Evolutionary conservation across 306 rosid species (phyloP).

Genomic region (Gastrolobium villosum): DNA sequence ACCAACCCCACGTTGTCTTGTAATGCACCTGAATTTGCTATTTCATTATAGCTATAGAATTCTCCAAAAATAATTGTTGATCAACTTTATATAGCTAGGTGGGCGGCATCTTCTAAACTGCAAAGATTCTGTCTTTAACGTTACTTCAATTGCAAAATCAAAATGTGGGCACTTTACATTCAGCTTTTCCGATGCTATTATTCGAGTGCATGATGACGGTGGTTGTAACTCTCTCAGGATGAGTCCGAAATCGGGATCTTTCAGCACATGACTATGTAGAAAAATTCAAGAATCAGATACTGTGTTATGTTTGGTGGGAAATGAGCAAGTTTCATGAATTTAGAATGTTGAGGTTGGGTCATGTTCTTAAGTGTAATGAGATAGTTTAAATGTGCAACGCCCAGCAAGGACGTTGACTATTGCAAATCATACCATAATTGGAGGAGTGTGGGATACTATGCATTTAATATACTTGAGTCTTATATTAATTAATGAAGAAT

Average conservation of each 20-base stretch:
- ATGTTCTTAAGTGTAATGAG: too few species aligned
- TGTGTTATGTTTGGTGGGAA: too few species aligned
- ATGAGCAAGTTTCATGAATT: too few species aligned
- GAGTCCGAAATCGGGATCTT: conserved; percentile 31
- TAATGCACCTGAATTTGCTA: neutral
- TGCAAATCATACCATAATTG: too few species aligned
- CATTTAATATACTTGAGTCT: too few species aligned
- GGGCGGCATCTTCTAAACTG: conserved; percentile 34
- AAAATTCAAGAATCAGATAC: neutral
- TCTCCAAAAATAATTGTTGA: conserved; percentile 36
- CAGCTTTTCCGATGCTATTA: conserved; percentile 31
- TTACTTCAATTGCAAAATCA: conserved; percentile 27
- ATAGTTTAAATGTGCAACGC: too few species aligned
- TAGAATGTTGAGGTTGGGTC: too few species aligned
- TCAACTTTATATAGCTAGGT: neutral
- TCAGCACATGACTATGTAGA: neutral
- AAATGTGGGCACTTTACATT: conserved; percentile 18
- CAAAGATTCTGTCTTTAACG: neutral
- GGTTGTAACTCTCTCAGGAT: conserved; percentile 1
- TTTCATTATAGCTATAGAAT: conserved; percentile 42
- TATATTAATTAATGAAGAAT: too few species aligned
- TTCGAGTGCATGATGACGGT: neutral
- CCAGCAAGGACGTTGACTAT: too few species aligned
- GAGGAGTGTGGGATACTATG: too few species aligned
- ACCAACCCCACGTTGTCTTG: conserved; percentile 19